phyloP scores from a whole-genome alignment of 2,329 filamentous ascomycete species.

The Aspergillus pseudonomiae region DNA sequence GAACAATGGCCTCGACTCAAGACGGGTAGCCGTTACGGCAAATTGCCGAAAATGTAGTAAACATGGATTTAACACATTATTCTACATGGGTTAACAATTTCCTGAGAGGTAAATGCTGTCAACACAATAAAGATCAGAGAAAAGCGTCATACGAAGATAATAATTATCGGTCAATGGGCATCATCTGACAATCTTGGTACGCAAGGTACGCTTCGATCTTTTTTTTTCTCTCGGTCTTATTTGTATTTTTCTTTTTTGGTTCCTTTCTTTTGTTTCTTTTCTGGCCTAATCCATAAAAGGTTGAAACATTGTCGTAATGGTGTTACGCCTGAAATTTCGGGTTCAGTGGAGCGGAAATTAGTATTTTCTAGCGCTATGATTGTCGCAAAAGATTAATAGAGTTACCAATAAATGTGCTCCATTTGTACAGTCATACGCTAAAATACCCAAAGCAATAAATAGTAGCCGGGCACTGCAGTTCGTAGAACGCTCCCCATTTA shows the following conservation, averaged over 20 bases:
- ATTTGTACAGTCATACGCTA: slow-evolving; percentile 6
- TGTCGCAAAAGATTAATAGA: slow-evolving; percentile 1
- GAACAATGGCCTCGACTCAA: slow-evolving; percentile 9
- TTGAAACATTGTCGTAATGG: slow-evolving; percentile 4
- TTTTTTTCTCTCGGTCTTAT: not conserved
- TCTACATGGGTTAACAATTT: not conserved
- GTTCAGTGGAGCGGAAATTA: slow-evolving; percentile 5
- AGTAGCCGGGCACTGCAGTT: not conserved
- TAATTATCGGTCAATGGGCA: slow-evolving; percentile 6
- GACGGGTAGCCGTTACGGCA: slow-evolving; percentile 10
- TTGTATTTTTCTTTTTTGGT: not conserved
- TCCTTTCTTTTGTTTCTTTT: not conserved
- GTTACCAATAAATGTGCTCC: slow-evolving; percentile 8
- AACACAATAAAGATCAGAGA: not conserved
- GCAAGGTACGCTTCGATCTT: slow-evolving; percentile 6
- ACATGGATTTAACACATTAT: slow-evolving; percentile 9
- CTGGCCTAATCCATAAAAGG: slow-evolving; percentile 1
- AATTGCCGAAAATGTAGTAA: slow-evolving; percentile 15
- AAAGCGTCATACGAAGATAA: slow-evolving; percentile 1
- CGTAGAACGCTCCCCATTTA: not conserved
- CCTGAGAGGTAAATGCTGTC: not conserved
- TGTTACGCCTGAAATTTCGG: slow-evolving; percentile 2
- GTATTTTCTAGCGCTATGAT: slow-evolving; percentile 4
- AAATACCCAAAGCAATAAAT: slow-evolving; percentile 8
- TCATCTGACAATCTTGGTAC: slow-evolving; percentile 1